phyloP scores from a whole-genome alignment of 1,284 basidiomycete genomes.

The Ustilago loliicola region DNA sequence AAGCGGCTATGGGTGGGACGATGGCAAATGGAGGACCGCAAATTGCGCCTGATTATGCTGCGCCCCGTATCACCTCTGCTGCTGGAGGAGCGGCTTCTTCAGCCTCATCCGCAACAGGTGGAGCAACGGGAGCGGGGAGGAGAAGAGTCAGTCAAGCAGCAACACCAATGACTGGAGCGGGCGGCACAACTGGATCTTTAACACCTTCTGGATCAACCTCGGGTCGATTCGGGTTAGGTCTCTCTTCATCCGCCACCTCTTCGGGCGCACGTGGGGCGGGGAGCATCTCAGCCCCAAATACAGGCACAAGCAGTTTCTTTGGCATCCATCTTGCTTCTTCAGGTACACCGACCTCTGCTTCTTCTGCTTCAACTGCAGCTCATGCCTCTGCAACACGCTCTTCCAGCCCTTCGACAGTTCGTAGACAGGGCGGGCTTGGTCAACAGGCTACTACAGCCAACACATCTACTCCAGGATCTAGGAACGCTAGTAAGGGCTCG shows the following conservation, averaged over 20 bases:
- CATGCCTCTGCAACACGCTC: conserved; percentile 10
- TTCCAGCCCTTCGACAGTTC: conserved; percentile 29
- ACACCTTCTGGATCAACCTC: conserved; percentile 18
- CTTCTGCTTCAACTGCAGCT: conserved; percentile 6
- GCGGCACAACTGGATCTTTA: not conserved
- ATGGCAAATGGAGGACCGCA: conserved; percentile 13
- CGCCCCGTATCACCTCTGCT: conserved; percentile 19
- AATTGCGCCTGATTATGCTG: conserved; percentile 32
- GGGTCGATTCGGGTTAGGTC: conserved; percentile 35
- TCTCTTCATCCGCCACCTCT: conserved; percentile 9
- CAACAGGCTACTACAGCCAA: not conserved
- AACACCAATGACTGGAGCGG: not conserved
- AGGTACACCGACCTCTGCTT: conserved; percentile 8
- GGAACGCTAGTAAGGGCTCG: conserved; percentile 44
- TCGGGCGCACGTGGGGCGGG: not conserved
- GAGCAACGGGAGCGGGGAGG: conserved; percentile 10
- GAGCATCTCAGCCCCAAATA: conserved; percentile 15
- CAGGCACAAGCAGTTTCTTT: conserved; percentile 42
- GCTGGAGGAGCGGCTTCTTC: conserved; percentile 13
- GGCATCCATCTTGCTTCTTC: conserved; percentile 43
- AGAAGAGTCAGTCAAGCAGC: conserved; percentile 38
- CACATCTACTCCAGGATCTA: conserved; percentile 31
- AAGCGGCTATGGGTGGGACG: conserved; percentile 23
- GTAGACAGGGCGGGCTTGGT: conserved; percentile 16
- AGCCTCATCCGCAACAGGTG: conserved; percentile 11